Evolutionary conservation across 2,329 filamentous ascomycete species (phyloP).

Genomic region (Talaromyces piceae): DNA sequence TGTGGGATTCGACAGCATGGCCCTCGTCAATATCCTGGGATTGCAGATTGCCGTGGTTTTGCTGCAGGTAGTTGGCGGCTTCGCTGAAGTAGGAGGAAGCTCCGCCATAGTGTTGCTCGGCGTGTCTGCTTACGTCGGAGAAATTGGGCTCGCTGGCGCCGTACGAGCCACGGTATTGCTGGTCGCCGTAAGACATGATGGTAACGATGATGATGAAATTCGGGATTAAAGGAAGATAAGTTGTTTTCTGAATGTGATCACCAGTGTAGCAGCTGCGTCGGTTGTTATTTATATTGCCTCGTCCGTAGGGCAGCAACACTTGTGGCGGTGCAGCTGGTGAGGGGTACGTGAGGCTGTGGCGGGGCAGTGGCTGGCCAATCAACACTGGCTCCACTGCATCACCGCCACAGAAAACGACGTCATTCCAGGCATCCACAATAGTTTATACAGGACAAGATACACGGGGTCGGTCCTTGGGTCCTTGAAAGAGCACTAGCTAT

Average conservation of each 20-base stretch:
- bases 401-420: background rate
- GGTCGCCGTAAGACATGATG: conserved; percentile 14
- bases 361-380: background rate
- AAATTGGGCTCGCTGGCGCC: conserved; percentile 9
- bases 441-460: background rate
- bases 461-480: too few species aligned
- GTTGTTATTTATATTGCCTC: background rate
- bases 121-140: conserved; percentile 34
- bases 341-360: background rate
- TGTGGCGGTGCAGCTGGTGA: background rate
- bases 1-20: conserved; percentile 65
- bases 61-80: conserved; percentile 47
- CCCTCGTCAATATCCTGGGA: conserved; percentile 54
- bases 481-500: too few species aligned
- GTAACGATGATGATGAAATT: background rate
- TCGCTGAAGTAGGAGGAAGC: conserved; percentile 46
- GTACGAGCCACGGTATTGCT: conserved; percentile 11
- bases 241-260: background rate
- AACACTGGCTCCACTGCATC: background rate
- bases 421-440: background rate
- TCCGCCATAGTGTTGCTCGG: conserved; percentile 46
- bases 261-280: background rate
- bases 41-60: conserved; percentile 43
- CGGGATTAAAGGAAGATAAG: background rate
- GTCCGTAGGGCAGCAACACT: background rate